Conservation (phyloP, 2,329 filamentous ascomycete genomes). For the Hypoxylon sp. region DNA sequence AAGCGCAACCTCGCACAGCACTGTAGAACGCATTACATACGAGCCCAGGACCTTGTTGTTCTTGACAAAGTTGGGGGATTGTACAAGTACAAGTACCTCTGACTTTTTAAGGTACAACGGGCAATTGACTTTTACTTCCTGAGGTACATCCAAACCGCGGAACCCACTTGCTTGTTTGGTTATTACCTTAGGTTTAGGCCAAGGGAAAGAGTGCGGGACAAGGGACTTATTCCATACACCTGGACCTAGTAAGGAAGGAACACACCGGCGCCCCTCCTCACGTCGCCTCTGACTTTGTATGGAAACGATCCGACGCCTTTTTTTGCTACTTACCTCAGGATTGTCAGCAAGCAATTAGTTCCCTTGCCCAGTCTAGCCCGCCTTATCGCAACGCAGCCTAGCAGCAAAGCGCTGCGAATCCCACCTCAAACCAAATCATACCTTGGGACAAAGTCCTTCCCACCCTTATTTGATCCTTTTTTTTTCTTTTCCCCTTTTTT, state of each 20-base stretch:
- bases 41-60: constrained; percentile 22
- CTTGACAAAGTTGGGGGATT: constrained; percentile 18
- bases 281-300: constrained; percentile 21
- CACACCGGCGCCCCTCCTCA: constrained; percentile 19
- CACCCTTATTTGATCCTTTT: constrained; percentile 33
- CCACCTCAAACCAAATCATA: constrained; percentile 33
- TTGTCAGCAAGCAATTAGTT: constrained; percentile 32
- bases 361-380: constrained; percentile 41
- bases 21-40: constrained; percentile 20
- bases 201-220: constrained; percentile 24
- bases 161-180: constrained; percentile 13
- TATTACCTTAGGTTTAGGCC: constrained; percentile 24
- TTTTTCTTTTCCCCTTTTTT: constrained; percentile 21
- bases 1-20: constrained; percentile 26
- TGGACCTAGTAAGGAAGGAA: constrained; percentile 11
- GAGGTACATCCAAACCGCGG: neutral
- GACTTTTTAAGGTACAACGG: neutral
- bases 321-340: constrained; percentile 14
- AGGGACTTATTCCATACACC: constrained; percentile 24
- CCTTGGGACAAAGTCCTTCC: constrained; percentile 32
- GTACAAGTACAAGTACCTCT: constrained; percentile 17
- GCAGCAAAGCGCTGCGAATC: constrained; percentile 27
- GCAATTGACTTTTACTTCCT: neutral
- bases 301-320: constrained; percentile 9
- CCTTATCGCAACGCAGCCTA: constrained; percentile 38